Evolutionary conservation across 202 grass and related monocot genomes (phyloP), one percentile per base, ranked within the genome.

Genomic region (Setaria italica): DNA sequence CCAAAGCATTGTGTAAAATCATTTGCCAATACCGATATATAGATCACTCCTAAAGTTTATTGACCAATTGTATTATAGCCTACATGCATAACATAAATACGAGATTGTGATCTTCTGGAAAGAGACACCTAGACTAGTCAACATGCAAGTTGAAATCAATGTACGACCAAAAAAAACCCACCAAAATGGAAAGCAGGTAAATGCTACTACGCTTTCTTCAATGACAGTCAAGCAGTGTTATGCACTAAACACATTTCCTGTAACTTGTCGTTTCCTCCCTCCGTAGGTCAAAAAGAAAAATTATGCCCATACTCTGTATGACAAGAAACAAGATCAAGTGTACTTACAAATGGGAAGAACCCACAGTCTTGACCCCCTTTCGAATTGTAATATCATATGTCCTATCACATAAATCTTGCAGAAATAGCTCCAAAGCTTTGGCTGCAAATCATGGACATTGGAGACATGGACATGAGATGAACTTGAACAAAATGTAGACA

Each of bases 371-470:
- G n/a, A 92, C 76, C 21, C 93, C 93, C 70, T 80, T 95, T 35
- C 68, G 74, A 78, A 94, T 69, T 51, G 95, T 94, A 70, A 98
- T 82, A 33, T 70, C 69, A 87, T 95, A 89, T 62, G 95, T 95
- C 88, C 88, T 88, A 49, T 91, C 86, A 76, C 95, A 98, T 63
- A 98, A 85, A 77, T 98, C 93, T 94, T 98, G 89, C 53, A 98
- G 90, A 92, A 98, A 98, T 70, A 98, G 43, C 75, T 98, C 95
- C 78, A 98, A 81, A 51, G 93, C 95, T 95, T 98, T 98, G 6
- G 95, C 93, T 98, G 91, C 75, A 88, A 76, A 90, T 12, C 4
- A 86, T 59, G 33, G 41, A 70, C 5, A 82, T 45, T 0, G 51
- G 19, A 46, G 17, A 70, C 9, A 74, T 82, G 80, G 0, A 35